Percentiles rank a stretch among this genome's conserved stretches.
Evolutionary conservation across 2,329 filamentous ascomycete genomes (phyloP).

Genomic region (Fusarium longipes): DNA sequence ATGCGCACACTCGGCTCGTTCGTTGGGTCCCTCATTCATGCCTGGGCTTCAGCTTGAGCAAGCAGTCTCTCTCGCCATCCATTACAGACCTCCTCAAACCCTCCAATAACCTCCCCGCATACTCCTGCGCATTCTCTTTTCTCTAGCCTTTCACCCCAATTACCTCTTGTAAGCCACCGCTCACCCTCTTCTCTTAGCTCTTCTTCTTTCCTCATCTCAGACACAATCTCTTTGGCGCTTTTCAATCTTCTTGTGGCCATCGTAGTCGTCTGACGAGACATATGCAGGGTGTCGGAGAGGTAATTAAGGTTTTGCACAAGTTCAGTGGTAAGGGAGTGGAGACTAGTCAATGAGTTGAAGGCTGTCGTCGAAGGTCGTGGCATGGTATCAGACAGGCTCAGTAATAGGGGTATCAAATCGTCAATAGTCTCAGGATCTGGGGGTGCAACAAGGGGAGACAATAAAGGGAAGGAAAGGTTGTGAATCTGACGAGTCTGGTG

Average conservation of each 20-base stretch:
- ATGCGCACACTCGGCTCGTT: conserved; percentile 5
- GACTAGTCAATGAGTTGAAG: conserved; percentile 72
- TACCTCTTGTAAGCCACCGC: conserved; percentile 81
- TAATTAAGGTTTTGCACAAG: conserved; percentile 84
- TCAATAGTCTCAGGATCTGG: conserved; percentile 74
- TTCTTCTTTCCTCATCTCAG: conserved; percentile 85
- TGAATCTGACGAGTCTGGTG: conserved; percentile 82
- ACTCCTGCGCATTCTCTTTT: conserved; percentile 84
- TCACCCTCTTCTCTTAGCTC: conserved; percentile 86
- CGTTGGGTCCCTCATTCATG: conserved; percentile 41
- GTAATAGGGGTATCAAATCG: conserved; percentile 74
- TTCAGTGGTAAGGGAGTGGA: conserved; percentile 78
- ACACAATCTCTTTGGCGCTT: conserved; percentile 84
- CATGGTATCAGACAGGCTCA: conserved; percentile 73
- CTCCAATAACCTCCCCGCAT: conserved; percentile 88
- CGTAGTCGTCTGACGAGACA: conserved; percentile 88
- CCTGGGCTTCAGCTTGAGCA: conserved; percentile 67
- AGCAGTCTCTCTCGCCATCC: conserved; percentile 82
- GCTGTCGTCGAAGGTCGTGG: conserved; percentile 72
- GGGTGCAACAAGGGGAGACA: conserved; percentile 74
- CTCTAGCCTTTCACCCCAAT: conserved; percentile 82
- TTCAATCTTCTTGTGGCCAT: conserved; percentile 83
- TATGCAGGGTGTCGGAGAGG: conserved; percentile 91
- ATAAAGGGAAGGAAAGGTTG: conserved; percentile 75
- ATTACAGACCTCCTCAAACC: conserved; percentile 92